phyloP scores from a whole-genome alignment of 495 filamentous ascomycete genomes.

The Aspergillus kassunensis region DNA sequence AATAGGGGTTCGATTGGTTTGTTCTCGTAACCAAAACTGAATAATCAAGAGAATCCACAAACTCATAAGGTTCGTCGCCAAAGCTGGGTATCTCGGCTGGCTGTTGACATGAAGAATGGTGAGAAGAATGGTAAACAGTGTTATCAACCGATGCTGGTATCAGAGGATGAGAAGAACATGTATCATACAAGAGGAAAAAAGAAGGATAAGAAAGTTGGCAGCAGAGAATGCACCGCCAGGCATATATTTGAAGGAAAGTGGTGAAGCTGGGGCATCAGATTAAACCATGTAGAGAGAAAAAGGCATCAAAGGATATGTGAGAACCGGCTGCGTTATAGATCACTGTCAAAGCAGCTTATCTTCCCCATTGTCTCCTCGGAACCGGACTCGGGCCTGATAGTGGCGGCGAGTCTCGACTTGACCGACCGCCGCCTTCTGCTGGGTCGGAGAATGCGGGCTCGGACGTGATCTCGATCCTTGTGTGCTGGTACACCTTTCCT shows the following conservation, averaged over 20 bases:
- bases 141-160: not conserved
- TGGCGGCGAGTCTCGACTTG: constrained; percentile 30
- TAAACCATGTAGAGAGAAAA: not conserved
- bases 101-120: too few relatives aligned
- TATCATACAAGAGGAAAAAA: not conserved
- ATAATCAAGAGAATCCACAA: too few relatives aligned
- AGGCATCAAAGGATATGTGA: not conserved
- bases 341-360: too few relatives aligned
- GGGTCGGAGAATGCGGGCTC: constrained; percentile 32
- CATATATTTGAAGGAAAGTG: not conserved
- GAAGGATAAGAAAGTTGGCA: too few relatives aligned
- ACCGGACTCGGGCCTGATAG: constrained; percentile 14
- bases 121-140: not conserved
- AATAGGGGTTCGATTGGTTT: too few relatives aligned
- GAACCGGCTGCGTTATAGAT: too few relatives aligned
- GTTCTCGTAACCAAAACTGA: too few relatives aligned
- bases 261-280: not conserved
- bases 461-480: constrained; percentile 42
- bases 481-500: constrained; percentile 46
- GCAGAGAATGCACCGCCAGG: not conserved
- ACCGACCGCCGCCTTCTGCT: constrained; percentile 25
- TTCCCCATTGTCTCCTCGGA: constrained; percentile 22
- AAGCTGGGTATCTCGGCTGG: constrained; percentile 3
- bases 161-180: not conserved
- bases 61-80: constrained; percentile 2